Evolutionary conservation across 768 basidiomycete genomes (phyloP).

Genomic region (Russula brevipes): DNA sequence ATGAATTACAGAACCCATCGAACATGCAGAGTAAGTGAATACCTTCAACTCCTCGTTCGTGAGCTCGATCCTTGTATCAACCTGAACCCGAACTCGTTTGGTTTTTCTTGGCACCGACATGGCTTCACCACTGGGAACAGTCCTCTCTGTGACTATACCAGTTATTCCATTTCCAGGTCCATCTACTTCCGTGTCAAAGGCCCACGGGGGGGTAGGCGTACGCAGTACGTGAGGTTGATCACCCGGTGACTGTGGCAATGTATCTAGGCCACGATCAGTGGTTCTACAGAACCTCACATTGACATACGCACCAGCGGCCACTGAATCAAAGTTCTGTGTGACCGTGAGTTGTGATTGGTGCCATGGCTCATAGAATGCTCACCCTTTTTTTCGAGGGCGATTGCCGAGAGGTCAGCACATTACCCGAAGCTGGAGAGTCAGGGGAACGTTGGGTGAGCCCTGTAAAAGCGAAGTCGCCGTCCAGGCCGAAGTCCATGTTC

Average conservation of each 20-base stretch:
- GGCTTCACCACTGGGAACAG: slow-evolving; percentile 2
- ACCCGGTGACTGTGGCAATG: slow-evolving; percentile 1
- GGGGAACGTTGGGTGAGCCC: not conserved
- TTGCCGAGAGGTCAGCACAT: not conserved
- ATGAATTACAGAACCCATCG: slow-evolving; percentile 3
- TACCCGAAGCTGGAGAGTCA: not conserved
- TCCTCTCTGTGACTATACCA: not conserved
- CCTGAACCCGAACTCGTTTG: slow-evolving; percentile 48
- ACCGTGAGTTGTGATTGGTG: not conserved
- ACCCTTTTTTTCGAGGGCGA: slow-evolving; percentile 21
- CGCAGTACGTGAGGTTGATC: slow-evolving; percentile 2
- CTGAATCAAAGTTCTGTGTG: slow-evolving; percentile 16
- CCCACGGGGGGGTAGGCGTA: slow-evolving; percentile 21
- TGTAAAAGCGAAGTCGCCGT: slow-evolving; percentile 26
- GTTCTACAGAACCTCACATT: not conserved
- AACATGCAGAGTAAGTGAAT: not conserved
- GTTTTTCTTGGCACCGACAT: slow-evolving; percentile 34
- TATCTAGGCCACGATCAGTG: slow-evolving; percentile 4
- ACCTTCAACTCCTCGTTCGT: slow-evolving; percentile 81
- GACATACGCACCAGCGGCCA: slow-evolving; percentile 9
- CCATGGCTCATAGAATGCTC: not conserved
- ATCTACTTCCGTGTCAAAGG: not conserved
- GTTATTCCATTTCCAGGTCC: not conserved
- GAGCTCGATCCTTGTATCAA: slow-evolving; percentile 73
- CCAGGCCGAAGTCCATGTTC: slow-evolving; percentile 29